Conservation (phyloP, 2,329 filamentous ascomycete genomes). For the Pyrenophora tritici-repentis region DNA sequence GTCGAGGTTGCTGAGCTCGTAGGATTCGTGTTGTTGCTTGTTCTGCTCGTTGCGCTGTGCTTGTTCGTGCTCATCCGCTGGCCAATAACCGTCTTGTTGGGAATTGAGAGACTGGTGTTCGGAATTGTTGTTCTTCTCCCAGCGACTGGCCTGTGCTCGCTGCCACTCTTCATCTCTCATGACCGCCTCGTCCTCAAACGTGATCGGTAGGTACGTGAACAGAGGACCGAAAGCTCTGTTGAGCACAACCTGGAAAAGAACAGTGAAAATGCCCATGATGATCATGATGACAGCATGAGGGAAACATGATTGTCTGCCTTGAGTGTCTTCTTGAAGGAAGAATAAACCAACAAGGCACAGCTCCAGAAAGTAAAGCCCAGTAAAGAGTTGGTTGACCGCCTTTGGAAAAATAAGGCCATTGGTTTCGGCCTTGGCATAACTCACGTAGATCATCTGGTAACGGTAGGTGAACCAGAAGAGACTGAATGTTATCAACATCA, state of each 20-base stretch:
- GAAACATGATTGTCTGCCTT: constrained; percentile 63
- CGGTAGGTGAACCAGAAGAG: constrained; percentile 93
- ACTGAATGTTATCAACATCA: constrained; percentile 89
- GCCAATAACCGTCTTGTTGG: constrained; percentile 38
- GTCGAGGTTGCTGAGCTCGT: constrained; percentile 39
- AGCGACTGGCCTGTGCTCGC: constrained; percentile 71
- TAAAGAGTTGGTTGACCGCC: constrained; percentile 94
- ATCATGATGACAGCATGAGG: constrained; percentile 87
- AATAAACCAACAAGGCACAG: constrained; percentile 88
- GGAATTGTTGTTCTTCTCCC: constrained; percentile 61
- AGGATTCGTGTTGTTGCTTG: constrained; percentile 21
- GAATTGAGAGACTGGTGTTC: constrained; percentile 50
- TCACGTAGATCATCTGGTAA: constrained; percentile 97
- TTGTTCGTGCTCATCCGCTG: constrained; percentile 40
- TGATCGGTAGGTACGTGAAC: constrained; percentile 88
- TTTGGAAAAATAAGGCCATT: constrained; percentile 89
- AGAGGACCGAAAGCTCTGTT: constrained; percentile 85
- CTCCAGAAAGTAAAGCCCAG: constrained; percentile 93
- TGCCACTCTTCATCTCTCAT: constrained; percentile 89
- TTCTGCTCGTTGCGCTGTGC: constrained; percentile 37
- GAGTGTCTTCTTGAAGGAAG: constrained; percentile 70
- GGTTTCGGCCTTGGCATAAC: constrained; percentile 85
- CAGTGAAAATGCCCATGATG: constrained; percentile 70
- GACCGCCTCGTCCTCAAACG: constrained; percentile 92
- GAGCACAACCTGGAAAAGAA: constrained; percentile 77